phyloP scores from a whole-genome alignment of 2,329 filamentous ascomycete species.

The Aureobasidium uvarum region DNA sequence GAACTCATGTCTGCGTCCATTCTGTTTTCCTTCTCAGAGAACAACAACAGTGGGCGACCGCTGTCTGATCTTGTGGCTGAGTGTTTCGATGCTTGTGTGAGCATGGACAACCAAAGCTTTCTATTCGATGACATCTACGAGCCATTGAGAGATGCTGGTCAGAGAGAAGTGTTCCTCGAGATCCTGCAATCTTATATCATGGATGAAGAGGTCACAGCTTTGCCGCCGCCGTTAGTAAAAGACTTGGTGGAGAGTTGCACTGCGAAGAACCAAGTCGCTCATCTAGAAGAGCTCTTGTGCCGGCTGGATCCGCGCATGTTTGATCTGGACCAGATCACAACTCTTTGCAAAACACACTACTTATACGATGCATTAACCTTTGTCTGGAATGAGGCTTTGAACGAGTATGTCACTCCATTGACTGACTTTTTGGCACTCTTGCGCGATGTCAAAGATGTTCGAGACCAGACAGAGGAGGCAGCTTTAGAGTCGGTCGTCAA shows the following conservation, averaged over 20 bases:
- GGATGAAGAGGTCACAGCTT: conserved; percentile 67
- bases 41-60: conserved; percentile 50
- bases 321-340: conserved; percentile 90
- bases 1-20: conserved; percentile 93
- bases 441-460: conserved; percentile 57
- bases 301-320: conserved; percentile 86
- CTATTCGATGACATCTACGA: conserved; percentile 89
- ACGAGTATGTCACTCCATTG: conserved; percentile 86
- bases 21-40: conserved; percentile 64
- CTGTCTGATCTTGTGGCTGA: conserved; percentile 51
- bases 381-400: conserved; percentile 89
- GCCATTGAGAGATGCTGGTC: conserved; percentile 76
- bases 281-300: conserved; percentile 91
- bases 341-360: conserved; percentile 84
- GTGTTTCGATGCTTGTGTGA: conserved; percentile 79
- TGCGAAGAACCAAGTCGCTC: conserved; percentile 67
- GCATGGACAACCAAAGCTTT: conserved; percentile 74
- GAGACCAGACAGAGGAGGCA: conserved; percentile 61
- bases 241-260: conserved; percentile 80
- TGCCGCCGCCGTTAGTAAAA: conserved; percentile 84
- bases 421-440: conserved; percentile 73
- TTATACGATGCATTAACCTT: conserved; percentile 96
- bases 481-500: conserved; percentile 61
- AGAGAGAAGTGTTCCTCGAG: conserved; percentile 77
- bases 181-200: conserved; percentile 85